Percentiles rank a stretch among this genome's conserved stretches.
These are phyloP conservation scores for Pythium aquatile DNA, from an alignment of 352 stramenopile species.

Conservation along the genomic window DNA sequence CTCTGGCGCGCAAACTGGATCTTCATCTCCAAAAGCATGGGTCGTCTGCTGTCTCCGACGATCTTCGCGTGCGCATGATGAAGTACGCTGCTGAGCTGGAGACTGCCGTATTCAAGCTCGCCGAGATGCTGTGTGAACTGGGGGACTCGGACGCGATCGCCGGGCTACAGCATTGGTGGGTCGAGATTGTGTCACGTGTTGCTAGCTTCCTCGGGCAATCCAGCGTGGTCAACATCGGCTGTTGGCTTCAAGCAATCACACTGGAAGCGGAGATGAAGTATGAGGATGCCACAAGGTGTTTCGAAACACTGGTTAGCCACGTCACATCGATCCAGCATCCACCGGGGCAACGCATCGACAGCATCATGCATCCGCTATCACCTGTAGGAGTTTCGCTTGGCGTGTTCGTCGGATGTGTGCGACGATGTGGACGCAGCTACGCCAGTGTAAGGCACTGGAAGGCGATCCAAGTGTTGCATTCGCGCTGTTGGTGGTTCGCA, in stretches of 20 bases:
- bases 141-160: conserved; percentile 21
- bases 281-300: conserved; percentile 19
- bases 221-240: conserved; percentile 10
- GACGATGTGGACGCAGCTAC: conserved; percentile 19
- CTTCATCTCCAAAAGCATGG: conserved; percentile 1
- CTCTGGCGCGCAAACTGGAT: conserved; percentile 20
- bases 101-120: conserved; percentile 16
- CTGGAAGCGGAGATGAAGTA: conserved; percentile 25
- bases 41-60: neutral
- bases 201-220: conserved; percentile 2
- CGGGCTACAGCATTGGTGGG: conserved; percentile 24
- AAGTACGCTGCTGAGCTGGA: conserved; percentile 19
- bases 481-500: conserved; percentile 16
- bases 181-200: conserved; percentile 5
- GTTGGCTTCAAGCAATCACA: conserved; percentile 19
- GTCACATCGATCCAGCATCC: conserved; percentile 8
- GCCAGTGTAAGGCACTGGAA: conserved; percentile 12
- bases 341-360: neutral
- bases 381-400: conserved; percentile 12
- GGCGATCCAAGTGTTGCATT: conserved; percentile 8
- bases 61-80: conserved; percentile 13
- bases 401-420: conserved; percentile 18
- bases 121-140: conserved; percentile 13
- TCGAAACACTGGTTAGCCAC: conserved; percentile 9
- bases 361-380: conserved; percentile 13